Percentiles rank a stretch among this genome's conserved stretches.
phyloP scores from a whole-genome alignment of 371 early-diverging fungal species.

The Dentiscutata heterogama region DNA sequence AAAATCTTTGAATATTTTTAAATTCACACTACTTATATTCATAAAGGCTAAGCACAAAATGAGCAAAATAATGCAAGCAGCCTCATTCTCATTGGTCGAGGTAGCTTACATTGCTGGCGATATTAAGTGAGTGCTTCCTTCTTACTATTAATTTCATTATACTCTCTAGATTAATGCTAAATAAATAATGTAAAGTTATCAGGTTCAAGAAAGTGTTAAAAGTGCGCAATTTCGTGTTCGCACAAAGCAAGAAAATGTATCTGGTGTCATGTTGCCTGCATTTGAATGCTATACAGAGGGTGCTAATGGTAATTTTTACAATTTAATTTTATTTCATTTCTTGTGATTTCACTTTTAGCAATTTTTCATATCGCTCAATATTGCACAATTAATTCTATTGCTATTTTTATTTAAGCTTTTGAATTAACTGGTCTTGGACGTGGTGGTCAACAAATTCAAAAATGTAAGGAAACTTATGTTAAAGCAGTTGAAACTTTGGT shows the following conservation, averaged over 20 bases:
- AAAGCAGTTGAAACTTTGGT: slow-evolving; percentile 95
- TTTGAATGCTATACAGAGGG: slow-evolving; percentile 92
- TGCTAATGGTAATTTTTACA: slow-evolving; percentile 71
- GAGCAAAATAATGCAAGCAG: slow-evolving; percentile 97
- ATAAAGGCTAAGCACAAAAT: slow-evolving; percentile 87
- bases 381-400: slow-evolving; percentile 39
- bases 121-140: slow-evolving; percentile 71
- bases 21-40: slow-evolving; percentile 6
- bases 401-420: slow-evolving; percentile 56
- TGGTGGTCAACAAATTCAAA: slow-evolving; percentile 97
- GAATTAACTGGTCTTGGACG: slow-evolving; percentile 98
- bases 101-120: slow-evolving; percentile 98
- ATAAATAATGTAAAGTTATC: slow-evolving; percentile 73
- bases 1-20: neutral
- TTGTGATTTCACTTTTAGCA: neutral
- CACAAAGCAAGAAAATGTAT: slow-evolving; percentile 96
- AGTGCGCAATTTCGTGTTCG: slow-evolving; percentile 91
- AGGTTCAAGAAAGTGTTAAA: slow-evolving; percentile 94
- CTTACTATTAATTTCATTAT: neutral
- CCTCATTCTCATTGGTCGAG: slow-evolving; percentile 97
- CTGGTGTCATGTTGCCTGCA: slow-evolving; percentile 95
- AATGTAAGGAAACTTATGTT: slow-evolving; percentile 94
- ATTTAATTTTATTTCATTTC: neutral
- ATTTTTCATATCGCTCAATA: neutral
- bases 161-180: neutral